Evolutionary conservation across 306 rosid genomes (phyloP), one percentile per base, ranked within the genome.

Genomic region (Vicia villosa): DNA sequence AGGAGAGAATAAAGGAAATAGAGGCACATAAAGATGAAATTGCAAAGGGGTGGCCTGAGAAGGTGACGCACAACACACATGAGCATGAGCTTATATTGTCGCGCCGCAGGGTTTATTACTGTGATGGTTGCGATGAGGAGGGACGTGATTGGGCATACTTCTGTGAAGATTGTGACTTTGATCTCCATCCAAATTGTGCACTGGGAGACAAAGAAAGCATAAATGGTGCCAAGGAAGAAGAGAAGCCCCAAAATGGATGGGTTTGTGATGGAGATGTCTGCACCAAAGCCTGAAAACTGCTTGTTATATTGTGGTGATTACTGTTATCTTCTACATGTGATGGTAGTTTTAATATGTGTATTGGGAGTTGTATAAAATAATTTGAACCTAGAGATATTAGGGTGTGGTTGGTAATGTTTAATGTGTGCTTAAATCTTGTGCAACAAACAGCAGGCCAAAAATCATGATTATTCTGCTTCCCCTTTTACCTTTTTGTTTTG

Each of bases 1-100:
- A 81, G 10, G 90, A 83, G 63, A 87, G 72, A 3, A 47, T 84
- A 40, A 67, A 78, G 62, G 81, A 86, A 64, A 13, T 85, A 3
- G 91, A 87, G 78, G 78, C 77, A 8, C 56, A 72, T 62, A 10
- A 17, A 8, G 90, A 84, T 15, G 87, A 87, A 47, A 66, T 47
- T 73, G 76, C 85, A 59, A 87, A 85, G 74, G 82, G 83, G 83
- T 87, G 91, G 92, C 87, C 95, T 37, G 69, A 86, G 90, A 86
- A 84, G 82, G 13, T 83, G 74, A 78, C 10, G 1, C 80, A 43
- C 24, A 73, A 63, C 19, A 63, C 74, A 19, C 94, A 90, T 56
- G 82, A 61, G 74, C 96, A 87, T 2, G 88, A 87, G 69, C 91
- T 90, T 24, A 83, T 55, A 40, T 73, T 76, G 13, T 22, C 78